Conservation (phyloP, 176 grass and related monocot genomes). For the Oropetium thomaeum region DNA sequence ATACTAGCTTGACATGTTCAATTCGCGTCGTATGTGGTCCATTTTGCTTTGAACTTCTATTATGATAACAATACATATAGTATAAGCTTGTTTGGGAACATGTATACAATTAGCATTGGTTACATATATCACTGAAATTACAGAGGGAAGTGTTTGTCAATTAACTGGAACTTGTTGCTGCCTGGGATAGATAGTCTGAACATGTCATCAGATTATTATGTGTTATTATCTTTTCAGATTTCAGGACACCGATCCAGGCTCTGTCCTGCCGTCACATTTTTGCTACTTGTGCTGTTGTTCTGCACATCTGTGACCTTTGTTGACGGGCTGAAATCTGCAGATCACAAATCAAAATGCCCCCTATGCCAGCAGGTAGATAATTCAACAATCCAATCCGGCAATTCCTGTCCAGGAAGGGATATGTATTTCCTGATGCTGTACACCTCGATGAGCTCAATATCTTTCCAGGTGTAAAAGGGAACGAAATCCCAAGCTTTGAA, state of each 20-base stretch:
- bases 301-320: constrained; percentile 76
- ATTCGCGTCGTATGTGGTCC: constrained; percentile 68
- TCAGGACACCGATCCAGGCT: constrained; percentile 72
- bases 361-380: constrained; percentile 64
- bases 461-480: neutral
- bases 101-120: no score
- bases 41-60: neutral
- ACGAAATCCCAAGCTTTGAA: neutral
- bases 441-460: no score
- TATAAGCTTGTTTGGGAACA: neutral
- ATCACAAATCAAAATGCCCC: constrained; percentile 72
- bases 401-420: constrained; percentile 66
- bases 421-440: constrained; percentile 62
- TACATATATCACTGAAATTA: neutral
- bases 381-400: no score
- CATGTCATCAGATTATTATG: neutral
- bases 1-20: constrained; percentile 76
- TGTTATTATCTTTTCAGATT: neutral
- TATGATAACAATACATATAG: neutral
- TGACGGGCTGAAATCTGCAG: constrained; percentile 57
- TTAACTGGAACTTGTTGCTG: neutral
- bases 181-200: neutral
- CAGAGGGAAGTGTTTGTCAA: neutral
- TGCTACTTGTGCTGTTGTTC: constrained; percentile 84
- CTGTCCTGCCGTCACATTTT: constrained; percentile 85